phyloP scores from a whole-genome alignment of 2,329 filamentous ascomycete genomes.

The Botrytis deweyae region DNA sequence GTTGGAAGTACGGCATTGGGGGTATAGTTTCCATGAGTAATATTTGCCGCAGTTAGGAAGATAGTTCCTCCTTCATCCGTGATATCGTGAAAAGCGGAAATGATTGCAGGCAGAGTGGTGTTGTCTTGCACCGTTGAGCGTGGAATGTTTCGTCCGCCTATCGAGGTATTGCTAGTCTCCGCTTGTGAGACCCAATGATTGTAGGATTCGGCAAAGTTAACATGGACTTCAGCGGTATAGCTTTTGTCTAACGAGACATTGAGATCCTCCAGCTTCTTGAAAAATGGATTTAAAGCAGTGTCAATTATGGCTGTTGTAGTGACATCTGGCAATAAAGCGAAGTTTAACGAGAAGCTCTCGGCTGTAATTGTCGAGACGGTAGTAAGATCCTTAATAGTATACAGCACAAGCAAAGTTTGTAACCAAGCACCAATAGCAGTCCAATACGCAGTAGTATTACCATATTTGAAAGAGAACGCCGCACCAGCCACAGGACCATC shows the following conservation, averaged over 20 bases:
- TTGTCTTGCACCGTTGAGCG: not conserved
- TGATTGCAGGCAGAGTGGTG: not conserved
- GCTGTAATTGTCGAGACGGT: not conserved
- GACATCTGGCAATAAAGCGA: not conserved
- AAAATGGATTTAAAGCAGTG: not conserved
- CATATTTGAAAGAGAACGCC: not conserved
- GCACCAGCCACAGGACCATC: not conserved
- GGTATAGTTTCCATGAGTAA: not conserved
- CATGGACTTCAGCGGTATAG: not conserved
- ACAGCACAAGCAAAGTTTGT: not conserved
- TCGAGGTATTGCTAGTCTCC: not conserved
- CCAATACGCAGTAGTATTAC: not conserved
- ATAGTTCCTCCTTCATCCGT: not conserved
- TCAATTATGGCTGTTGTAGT: not conserved
- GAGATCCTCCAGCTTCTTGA: not conserved
- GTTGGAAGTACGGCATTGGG: not conserved
- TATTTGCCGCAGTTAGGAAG: not conserved
- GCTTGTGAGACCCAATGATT: not conserved
- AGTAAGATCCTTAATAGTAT: not conserved
- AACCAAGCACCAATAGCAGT: not conserved
- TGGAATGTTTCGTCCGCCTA: not conserved
- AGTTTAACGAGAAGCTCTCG: not conserved
- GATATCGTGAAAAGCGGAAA: not conserved
- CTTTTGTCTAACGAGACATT: not conserved
- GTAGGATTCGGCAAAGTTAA: not conserved